These are phyloP conservation scores for Tylopilus cervinicoccineus DNA, from an alignment of 768 basidiomycete genomes.

Conservation along the genomic window DNA sequence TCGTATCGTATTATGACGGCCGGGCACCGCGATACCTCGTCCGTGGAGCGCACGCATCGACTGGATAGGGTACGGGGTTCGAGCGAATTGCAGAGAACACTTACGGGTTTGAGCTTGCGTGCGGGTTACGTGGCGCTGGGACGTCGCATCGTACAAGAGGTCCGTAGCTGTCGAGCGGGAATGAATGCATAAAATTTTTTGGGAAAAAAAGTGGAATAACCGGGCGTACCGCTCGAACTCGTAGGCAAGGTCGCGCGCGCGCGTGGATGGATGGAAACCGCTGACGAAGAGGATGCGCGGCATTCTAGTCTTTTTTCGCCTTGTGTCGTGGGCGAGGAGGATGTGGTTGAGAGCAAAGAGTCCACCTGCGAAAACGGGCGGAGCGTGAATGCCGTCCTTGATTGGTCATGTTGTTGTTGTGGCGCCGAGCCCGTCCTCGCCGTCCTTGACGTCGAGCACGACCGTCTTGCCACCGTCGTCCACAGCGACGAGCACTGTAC, in stretches of 20 bases:
- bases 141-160: slow-evolving; percentile 87
- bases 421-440: slow-evolving; percentile 23
- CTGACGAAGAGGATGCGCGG: slow-evolving; percentile 85
- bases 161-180: slow-evolving; percentile 56
- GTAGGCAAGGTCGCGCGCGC: slow-evolving; percentile 78
- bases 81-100: slow-evolving; percentile 36
- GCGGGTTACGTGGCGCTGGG: slow-evolving; percentile 78
- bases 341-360: slow-evolving; percentile 26
- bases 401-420: slow-evolving; percentile 35
- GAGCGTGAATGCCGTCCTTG: slow-evolving; percentile 28
- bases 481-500: neutral
- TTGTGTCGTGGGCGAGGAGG: slow-evolving; percentile 3
- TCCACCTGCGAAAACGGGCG: slow-evolving; percentile 20
- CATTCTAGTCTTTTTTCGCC: slow-evolving; percentile 36
- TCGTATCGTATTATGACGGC: slow-evolving; percentile 23
- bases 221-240: slow-evolving; percentile 76
- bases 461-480: neutral
- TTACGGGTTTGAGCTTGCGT: slow-evolving; percentile 78
- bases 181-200: slow-evolving; percentile 1
- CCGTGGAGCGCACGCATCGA: slow-evolving; percentile 35
- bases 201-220: neutral
- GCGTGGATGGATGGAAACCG: slow-evolving; percentile 79
- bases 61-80: slow-evolving; percentile 35
- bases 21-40: slow-evolving; percentile 25
- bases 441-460: slow-evolving; percentile 3